Evolutionary conservation across 768 basidiomycete genomes (phyloP), one percentile per base, ranked within the genome.

Genomic region (Termitomyces heimii): DNA sequence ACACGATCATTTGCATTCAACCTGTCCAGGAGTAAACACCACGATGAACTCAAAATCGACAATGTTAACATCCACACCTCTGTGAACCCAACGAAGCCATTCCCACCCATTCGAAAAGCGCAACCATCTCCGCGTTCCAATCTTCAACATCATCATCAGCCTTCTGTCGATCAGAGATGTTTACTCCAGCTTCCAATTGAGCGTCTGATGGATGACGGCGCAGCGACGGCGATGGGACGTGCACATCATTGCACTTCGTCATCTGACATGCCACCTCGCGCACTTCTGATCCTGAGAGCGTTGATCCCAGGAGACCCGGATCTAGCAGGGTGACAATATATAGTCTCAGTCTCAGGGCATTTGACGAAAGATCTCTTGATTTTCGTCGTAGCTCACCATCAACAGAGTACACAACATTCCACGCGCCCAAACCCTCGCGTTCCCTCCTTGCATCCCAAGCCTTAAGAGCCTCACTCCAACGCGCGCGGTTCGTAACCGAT

Each of bases 71-170:
- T 58, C n/a, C 39, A 10, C n/a, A 85, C 89, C 89, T 76, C 65
- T 87, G 85, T 2, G 89, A 75, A 14, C 82, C 86, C 5, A 90
- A 64, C 56, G 75, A 76, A 3, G 82, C 85, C 82, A 90, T 79
- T 7, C 88, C 89, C 8, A 83, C 75, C 89, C 89, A 91, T 66
- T 90, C 89, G 52, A 86, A 85, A 16, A 88, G 68, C 3, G 65
- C 69, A 8, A 69, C 65, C 43, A 81, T 68, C 8, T 73, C 71
- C 10, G 73, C 70, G 7, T 77, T 67, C 77, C 83, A 83, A 55
- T 84, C 82, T 44, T 84, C 82, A 9, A 63, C 31, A n/a, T 59
- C 68, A 24, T 79, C 78, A 2, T 63, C 32, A 20, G 57, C 68
- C 1, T 60, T 59, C 32, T 46, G 37, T 31, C 6, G 6, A 35